Evolutionary conservation across 495 filamentous ascomycete genomes (phyloP).

Genomic region (Elasticomyces elasticus): DNA sequence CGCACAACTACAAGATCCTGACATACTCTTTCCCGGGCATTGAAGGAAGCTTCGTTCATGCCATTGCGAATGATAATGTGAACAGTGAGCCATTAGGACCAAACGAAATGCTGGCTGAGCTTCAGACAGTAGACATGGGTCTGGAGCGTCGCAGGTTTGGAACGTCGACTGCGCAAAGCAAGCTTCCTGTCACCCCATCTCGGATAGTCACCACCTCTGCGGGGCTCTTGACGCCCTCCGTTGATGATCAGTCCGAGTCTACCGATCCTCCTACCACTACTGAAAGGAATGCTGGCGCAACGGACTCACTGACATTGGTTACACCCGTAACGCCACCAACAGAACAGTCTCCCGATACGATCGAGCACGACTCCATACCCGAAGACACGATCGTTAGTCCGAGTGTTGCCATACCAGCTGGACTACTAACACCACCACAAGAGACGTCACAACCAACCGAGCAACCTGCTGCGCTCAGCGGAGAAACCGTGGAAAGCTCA

Average conservation of each 20-base stretch:
- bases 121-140: constrained; percentile 51
- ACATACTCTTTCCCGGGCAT: constrained; percentile 28
- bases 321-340: too few species aligned
- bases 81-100: constrained; percentile 46
- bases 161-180: constrained; percentile 27
- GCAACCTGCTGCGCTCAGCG: not conserved
- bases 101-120: constrained; percentile 49
- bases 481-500: not conserved
- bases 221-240: not conserved
- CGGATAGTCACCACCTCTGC: not conserved
- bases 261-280: too few species aligned
- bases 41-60: constrained; percentile 53
- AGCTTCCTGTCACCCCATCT: not conserved
- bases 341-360: too few species aligned
- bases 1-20: constrained; percentile 30
- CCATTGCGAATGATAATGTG: constrained; percentile 44
- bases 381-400: too few species aligned
- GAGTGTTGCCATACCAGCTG: too few species aligned
- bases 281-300: too few species aligned
- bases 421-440: not conserved
- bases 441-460: not conserved
- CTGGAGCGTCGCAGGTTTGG: constrained; percentile 45
- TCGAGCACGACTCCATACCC: too few species aligned
- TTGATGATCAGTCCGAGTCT: too few species aligned
- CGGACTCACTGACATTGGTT: too few species aligned